Evolutionary conservation across 2,329 filamentous ascomycete species (phyloP), one percentile per base, ranked within the genome.

Genomic region (Pyrenophora graminea): DNA sequence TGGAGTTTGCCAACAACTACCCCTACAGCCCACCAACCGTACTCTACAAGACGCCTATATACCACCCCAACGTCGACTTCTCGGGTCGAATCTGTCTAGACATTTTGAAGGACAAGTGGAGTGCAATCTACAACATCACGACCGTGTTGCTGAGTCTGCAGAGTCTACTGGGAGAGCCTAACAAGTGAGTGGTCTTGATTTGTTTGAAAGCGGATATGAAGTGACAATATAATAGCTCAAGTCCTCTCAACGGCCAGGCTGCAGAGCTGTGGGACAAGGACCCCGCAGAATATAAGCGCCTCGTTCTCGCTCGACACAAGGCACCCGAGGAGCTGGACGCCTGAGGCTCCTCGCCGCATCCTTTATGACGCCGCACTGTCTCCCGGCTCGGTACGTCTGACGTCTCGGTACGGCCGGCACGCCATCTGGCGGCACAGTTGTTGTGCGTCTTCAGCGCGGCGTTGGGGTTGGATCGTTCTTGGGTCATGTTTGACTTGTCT

Each of bases 21-120:
- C 94, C 94, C 8, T 97, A 97, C 74, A 84, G 87, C 1, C 85
- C 94, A 18, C 94, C 94, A 0, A 91, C 88, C 2, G 94, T 99
- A 15, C 83, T 96, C 53, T 99, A 97, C 85, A 96, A 92, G 80
- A 99, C 95, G 6, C 94, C 94, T 32, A 97, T 99, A 77, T 99
- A 97, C 81, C 94, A 99, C 76, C 94, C 94, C 46, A 99, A 99
- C 67, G 90, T 99, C 64, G 94, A 99, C 78, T 97, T 99, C 79
- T 92, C 89, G 3, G 94, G 94, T 34, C 85, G 94, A 49, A 99
- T 99, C 76, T 99, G 94, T 74, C 82, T 99, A 55, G 95, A 99
- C 70, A 99, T 99, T 63, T 82, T 99, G 60, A 97, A 97, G 82
- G 94, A 97, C 76, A 97, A 97, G 79, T 99, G 94, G 94, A 96